A percentile compares a stretch with the other conserved stretches of the same genome.
Evolutionary conservation across 2,329 filamentous ascomycete species (phyloP).

Genomic region (Aureobasidium melanogenum): DNA sequence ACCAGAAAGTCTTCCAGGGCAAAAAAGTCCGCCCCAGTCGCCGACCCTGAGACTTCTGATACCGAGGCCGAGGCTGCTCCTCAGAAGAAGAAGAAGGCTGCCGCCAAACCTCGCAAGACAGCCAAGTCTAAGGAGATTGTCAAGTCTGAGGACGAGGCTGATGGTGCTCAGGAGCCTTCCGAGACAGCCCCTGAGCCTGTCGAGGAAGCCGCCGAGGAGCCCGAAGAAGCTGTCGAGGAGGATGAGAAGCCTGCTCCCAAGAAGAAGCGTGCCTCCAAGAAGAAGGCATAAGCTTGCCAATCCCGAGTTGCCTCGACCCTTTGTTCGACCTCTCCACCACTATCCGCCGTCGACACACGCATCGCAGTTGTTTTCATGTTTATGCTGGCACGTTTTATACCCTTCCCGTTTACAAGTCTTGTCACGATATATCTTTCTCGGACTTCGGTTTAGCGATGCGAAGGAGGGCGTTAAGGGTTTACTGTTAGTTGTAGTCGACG

Average conservation of each 20-base stretch:
- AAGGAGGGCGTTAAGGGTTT: neutral
- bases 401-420: neutral
- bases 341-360: neutral
- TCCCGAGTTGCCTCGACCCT: neutral
- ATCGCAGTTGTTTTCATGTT: conserved; percentile 4
- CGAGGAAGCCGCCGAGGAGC: neutral
- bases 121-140: conserved; percentile 6
- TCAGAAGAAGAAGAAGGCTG: conserved; percentile 11
- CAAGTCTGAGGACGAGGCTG: neutral
- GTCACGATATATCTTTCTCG: neutral
- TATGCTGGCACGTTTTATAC: conserved; percentile 9
- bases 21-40: neutral
- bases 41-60: neutral
- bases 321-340: neutral
- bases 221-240: neutral
- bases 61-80: neutral
- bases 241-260: conserved; percentile 12
- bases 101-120: conserved; percentile 8
- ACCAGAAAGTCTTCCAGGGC: conserved; percentile 1
- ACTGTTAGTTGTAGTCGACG: neutral
- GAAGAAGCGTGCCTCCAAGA: conserved; percentile 11
- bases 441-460: neutral
- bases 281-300: conserved; percentile 10
- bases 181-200: neutral
- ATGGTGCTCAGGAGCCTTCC: neutral